Evolutionary conservation across 257 asterid species (phyloP).

Genomic region (Jacaranda mimosifolia): DNA sequence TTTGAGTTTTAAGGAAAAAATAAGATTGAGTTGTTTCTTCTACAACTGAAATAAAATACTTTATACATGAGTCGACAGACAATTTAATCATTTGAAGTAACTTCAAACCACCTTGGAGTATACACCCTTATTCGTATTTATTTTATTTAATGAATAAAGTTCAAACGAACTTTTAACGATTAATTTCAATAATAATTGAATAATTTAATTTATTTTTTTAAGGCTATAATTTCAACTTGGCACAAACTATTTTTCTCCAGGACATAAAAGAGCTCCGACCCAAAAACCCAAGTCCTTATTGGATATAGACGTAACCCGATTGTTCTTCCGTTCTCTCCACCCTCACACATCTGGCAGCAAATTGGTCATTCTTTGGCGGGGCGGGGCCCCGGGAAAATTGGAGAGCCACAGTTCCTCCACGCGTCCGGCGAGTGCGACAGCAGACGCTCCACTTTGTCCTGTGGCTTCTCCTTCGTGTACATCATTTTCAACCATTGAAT

Average conservation of each 20-base stretch:
- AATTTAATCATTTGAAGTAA: too few relatives aligned
- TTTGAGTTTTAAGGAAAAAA: too few relatives aligned
- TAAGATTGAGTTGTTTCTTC: too few relatives aligned
- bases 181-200: too few relatives aligned
- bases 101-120: too few relatives aligned
- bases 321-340: not conserved
- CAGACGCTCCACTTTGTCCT: conserved; percentile 40
- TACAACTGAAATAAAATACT: too few relatives aligned
- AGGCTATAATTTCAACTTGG: not conserved
- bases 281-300: not conserved
- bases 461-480: not conserved
- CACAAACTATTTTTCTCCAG: too few relatives aligned
- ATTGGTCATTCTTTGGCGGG: not conserved
- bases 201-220: too few relatives aligned
- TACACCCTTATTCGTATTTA: too few relatives aligned
- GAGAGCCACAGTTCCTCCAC: conserved; percentile 32
- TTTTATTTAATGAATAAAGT: too few relatives aligned
- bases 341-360: not conserved
- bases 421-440: conserved; percentile 36
- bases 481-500: conserved; percentile 17
- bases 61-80: too few relatives aligned
- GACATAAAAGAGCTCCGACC: not conserved
- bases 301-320: not conserved
- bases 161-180: too few relatives aligned
- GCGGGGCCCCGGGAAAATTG: conserved; percentile 31